Evolutionary conservation across 495 filamentous ascomycete genomes (phyloP).

Genomic region (Talaromyces borbonicus): DNA sequence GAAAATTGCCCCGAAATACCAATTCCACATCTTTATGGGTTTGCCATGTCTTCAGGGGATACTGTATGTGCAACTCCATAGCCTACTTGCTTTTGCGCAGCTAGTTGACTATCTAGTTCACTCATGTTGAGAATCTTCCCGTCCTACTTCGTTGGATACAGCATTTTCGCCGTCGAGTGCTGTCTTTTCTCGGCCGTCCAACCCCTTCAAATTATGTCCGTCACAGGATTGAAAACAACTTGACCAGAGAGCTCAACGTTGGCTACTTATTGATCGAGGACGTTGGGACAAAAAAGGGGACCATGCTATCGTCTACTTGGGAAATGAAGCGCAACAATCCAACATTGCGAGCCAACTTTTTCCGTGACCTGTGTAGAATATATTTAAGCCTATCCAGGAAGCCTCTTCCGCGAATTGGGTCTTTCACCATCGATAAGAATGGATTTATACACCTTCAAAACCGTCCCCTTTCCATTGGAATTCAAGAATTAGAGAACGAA

Average conservation of each 20-base stretch:
- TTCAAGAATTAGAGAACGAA: slow-evolving; percentile 25
- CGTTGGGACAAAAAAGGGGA: slow-evolving; percentile 16
- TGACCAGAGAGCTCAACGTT: neutral
- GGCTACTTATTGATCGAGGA: slow-evolving; percentile 28
- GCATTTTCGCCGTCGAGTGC: slow-evolving; percentile 14
- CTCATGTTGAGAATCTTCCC: slow-evolving; percentile 13
- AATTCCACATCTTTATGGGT: slow-evolving; percentile 25
- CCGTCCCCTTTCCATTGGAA: slow-evolving; percentile 14
- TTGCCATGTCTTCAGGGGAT: slow-evolving; percentile 21
- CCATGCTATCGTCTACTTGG: slow-evolving; percentile 28
- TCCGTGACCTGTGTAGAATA: slow-evolving; percentile 16
- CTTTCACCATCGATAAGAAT: slow-evolving; percentile 12
- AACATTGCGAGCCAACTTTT: slow-evolving; percentile 14
- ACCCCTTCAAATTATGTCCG: slow-evolving; percentile 16
- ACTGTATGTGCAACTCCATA: slow-evolving; percentile 13
- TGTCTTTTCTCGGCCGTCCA: slow-evolving; percentile 15
- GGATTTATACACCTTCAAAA: slow-evolving; percentile 13
- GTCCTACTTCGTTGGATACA: slow-evolving; percentile 16
- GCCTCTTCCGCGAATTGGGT: slow-evolving; percentile 14
- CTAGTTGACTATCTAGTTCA: slow-evolving; percentile 13
- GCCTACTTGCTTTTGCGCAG: neutral
- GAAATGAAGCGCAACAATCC: slow-evolving; percentile 11
- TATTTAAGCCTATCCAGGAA: slow-evolving; percentile 11
- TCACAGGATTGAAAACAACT: slow-evolving; percentile 2
- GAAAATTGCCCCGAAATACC: slow-evolving; percentile 13